A percentile compares a stretch with the other conserved stretches of the same genome.
Evolutionary conservation across 1,139 yeast genomes (phyloP).

Genomic region (Zygotorulaspora mrakii): DNA sequence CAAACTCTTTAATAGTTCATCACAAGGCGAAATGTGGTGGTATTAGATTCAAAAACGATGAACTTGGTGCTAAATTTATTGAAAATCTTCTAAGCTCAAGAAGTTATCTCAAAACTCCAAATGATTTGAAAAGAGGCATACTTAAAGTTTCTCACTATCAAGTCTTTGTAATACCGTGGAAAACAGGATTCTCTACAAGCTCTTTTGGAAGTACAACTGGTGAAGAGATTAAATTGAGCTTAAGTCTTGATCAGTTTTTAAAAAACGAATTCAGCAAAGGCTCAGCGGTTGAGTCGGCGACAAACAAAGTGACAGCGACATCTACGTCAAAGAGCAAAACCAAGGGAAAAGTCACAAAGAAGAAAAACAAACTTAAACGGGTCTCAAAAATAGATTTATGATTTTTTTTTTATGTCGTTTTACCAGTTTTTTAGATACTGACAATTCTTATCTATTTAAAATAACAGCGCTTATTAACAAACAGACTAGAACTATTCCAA

Average conservation of each 20-base stretch:
- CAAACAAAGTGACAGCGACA: conserved; percentile 5
- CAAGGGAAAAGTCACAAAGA: conserved; percentile 7
- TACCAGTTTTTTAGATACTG: no score
- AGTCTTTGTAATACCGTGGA: conserved; percentile 26
- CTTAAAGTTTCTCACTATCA: conserved; percentile 20
- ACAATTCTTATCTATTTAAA: no score
- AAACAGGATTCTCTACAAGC: conserved; percentile 20
- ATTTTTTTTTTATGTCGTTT: background rate
- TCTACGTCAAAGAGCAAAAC: conserved; percentile 3
- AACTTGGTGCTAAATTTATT: conserved; percentile 19
- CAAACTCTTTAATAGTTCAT: conserved; percentile 26
- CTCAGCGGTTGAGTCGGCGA: background rate
- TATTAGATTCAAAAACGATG: conserved; percentile 21
- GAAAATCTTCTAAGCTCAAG: conserved; percentile 5
- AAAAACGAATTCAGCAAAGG: conserved; percentile 11
- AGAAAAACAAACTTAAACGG: conserved; percentile 1
- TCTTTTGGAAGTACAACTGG: conserved; percentile 22
- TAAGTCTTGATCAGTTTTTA: conserved; percentile 19
- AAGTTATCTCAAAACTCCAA: conserved; percentile 4
- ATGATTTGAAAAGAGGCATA: conserved; percentile 20
- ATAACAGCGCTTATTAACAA: no score
- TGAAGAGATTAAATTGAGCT: conserved; percentile 23
- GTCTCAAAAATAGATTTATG: conserved; percentile 7
- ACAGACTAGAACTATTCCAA: no score
- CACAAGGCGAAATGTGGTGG: conserved; percentile 33